Evolutionary conservation across 2,329 filamentous ascomycete species (phyloP).

Genomic region (Nigrospora osmanthi): DNA sequence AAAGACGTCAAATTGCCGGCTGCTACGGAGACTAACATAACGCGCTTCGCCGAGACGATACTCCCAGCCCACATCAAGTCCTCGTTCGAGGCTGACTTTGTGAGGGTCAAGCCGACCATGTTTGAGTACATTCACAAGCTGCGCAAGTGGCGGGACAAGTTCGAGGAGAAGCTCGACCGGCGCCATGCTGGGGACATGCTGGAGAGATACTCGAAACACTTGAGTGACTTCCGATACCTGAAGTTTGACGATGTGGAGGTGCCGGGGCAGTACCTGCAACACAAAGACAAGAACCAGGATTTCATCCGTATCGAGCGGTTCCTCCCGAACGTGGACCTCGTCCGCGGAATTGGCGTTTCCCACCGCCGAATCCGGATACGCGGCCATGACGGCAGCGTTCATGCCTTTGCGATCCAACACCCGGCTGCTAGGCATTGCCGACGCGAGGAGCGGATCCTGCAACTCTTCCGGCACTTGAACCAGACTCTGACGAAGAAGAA

Average conservation of each 20-base stretch:
- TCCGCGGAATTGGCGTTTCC: slow-evolving; percentile 83
- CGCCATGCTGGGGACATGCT: slow-evolving; percentile 66
- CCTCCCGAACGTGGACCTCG: slow-evolving; percentile 86
- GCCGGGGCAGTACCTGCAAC: slow-evolving; percentile 91
- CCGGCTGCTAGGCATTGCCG: slow-evolving; percentile 87
- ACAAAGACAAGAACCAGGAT: slow-evolving; percentile 98
- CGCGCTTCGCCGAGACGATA: slow-evolving; percentile 91
- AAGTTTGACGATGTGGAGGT: slow-evolving; percentile 99
- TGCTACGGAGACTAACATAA: slow-evolving; percentile 93
- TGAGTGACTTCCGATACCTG: slow-evolving; percentile 94
- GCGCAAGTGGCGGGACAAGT: slow-evolving; percentile 92
- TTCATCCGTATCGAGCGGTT: slow-evolving; percentile 97
- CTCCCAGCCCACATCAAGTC: slow-evolving; percentile 90
- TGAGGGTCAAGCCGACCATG: slow-evolving; percentile 92
- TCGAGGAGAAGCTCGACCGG: slow-evolving; percentile 93
- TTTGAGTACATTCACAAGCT: slow-evolving; percentile 97
- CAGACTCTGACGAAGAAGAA: slow-evolving; percentile 86
- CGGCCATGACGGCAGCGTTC: slow-evolving; percentile 94
- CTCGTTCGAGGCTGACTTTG: slow-evolving; percentile 97
- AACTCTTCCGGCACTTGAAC: slow-evolving; percentile 97
- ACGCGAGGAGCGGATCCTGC: slow-evolving; percentile 87
- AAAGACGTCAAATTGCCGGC: slow-evolving; percentile 84
- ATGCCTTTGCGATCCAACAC: slow-evolving; percentile 93
- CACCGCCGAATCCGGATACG: slow-evolving; percentile 92
- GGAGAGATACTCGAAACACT: slow-evolving; percentile 79